Conservation (phyloP, 331 rosid species). For the Prunus yedoensis region DNA sequence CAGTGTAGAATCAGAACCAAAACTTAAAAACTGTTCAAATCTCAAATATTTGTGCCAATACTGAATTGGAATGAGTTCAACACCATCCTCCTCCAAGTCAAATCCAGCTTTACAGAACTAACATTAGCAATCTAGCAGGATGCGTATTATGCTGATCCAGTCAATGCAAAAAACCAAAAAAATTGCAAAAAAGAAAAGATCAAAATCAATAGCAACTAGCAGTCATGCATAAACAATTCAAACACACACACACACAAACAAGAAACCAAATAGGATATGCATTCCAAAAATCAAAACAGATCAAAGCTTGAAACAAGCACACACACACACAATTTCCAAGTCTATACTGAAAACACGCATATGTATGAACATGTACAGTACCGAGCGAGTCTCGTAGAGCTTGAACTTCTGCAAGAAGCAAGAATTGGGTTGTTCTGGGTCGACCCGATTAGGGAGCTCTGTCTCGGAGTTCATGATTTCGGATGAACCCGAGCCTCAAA, state of each 20-base stretch:
- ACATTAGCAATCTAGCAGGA: neutral
- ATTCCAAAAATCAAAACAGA: neutral
- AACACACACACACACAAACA: neutral
- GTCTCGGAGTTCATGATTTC: constrained; percentile 58
- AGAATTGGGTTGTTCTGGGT: constrained; percentile 43
- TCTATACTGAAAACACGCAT: neutral
- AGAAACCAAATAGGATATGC: neutral
- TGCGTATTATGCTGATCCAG: neutral
- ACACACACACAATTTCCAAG: too few relatives aligned
- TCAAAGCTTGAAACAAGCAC: neutral
- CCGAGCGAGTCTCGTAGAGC: constrained; percentile 96
- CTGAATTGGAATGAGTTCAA: neutral
- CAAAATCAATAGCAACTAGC: neutral
- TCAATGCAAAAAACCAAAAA: neutral
- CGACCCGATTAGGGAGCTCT: constrained; percentile 27
- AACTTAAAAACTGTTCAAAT: neutral
- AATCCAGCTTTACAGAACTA: constrained; percentile 8
- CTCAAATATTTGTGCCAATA: neutral
- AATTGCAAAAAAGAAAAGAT: neutral
- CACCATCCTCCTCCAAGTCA: neutral
- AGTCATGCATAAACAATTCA: neutral
- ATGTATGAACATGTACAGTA: constrained; percentile 25
- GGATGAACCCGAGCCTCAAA: constrained; percentile 57
- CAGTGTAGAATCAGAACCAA: constrained; percentile 7
- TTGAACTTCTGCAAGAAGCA: constrained; percentile 84